Conservation (phyloP, 2,329 filamentous ascomycete species). For the Monosporascus sp. region DNA sequence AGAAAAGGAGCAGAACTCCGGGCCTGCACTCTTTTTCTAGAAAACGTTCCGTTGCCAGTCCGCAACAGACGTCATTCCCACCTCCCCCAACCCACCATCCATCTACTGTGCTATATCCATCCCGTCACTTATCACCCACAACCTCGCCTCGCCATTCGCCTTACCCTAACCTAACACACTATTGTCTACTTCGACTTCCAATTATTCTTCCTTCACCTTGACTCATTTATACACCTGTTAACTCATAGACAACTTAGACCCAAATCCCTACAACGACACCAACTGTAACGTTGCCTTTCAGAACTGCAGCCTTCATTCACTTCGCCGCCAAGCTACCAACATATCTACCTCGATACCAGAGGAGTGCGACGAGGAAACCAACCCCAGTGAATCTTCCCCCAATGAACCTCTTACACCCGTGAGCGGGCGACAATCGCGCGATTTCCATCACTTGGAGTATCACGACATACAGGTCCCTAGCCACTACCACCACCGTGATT, state of each 20-base stretch:
- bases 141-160: neutral
- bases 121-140: neutral
- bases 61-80: neutral
- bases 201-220: too few relatives aligned
- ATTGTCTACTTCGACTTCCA: neutral
- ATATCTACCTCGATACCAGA: constrained; percentile 49
- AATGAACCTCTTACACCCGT: constrained; percentile 59
- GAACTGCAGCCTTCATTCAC: constrained; percentile 27
- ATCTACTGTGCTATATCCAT: neutral
- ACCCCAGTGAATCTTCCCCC: constrained; percentile 44
- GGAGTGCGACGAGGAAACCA: constrained; percentile 51
- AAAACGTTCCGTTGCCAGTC: neutral
- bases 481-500: constrained; percentile 17
- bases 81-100: neutral
- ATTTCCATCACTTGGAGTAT: constrained; percentile 41
- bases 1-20: neutral
- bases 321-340: constrained; percentile 44
- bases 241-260: too few relatives aligned
- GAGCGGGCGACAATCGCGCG: constrained; percentile 50
- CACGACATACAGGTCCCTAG: constrained; percentile 24
- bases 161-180: neutral
- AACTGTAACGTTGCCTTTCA: constrained; percentile 23
- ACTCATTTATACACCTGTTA: too few relatives aligned
- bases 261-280: constrained; percentile 9
- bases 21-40: neutral